Base-by-base conservation (phyloP, 1,139 yeast species). In the Blastobotrys niveus region DNA sequence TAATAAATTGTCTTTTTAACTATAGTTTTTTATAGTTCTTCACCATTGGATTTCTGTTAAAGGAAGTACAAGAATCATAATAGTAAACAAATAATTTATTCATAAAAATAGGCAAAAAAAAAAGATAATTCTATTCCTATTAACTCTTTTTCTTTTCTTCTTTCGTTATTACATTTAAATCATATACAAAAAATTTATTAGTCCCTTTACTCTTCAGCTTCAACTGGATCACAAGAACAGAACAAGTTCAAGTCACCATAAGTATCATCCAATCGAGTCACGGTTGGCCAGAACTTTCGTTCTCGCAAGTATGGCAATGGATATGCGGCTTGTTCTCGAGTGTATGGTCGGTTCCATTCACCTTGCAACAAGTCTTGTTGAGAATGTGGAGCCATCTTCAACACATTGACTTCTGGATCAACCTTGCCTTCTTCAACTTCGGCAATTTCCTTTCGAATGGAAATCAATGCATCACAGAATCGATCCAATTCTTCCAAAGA, bases 221-320 rank as follows among this genome's bases (percentile, higher is more conserved):
- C 56, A 22, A 54, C 55, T 14, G 69, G 67, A 42, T 67, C 72
- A 48, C 98, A 91, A 26, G 96, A 88, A 70, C 98, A 91, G 68
- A 89, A 73, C 67, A 91, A 74, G 69, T 91, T 82, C 75, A 83
- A 71, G 64, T 91, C 98, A 53, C 98, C 98, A 60, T 82, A 89
- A 9, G 94, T 82, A 62, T 91, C 98, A 63, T 91, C 95, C 51
- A 91, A 74, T 65, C 97, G 79, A 14, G 95, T 77, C 38, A 88
- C 96, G 1, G 89, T 73, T 35, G 98, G 97, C 98, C 98, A 91
- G 65, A 89, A 85, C 67, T 91, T 91, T 63, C 81, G 73, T 31
- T 71, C 68, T 62, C 76, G 79, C 62, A 91, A 75, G 62, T 74
- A 79, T 18, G 82, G 78, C 52, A 87, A 71, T 47, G 98, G 97